Base-by-base conservation (phyloP, 306 rosid genomes). In the Inga leiocalycina region DNA sequence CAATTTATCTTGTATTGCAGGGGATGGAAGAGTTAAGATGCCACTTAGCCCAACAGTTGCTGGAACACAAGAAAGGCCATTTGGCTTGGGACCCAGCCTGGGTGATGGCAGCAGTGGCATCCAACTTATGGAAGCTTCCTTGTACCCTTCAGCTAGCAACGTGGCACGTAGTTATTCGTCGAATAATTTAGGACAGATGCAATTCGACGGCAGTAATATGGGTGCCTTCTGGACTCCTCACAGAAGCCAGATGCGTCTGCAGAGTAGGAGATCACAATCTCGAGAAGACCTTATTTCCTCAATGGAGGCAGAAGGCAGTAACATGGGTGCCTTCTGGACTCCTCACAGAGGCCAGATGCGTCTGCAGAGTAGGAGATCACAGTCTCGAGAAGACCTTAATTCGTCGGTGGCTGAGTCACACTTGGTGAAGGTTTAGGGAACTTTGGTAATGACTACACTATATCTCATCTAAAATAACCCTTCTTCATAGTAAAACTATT, bases 241-340 rank as follows among this genome's bases (percentile, higher is more conserved):
- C 84, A 80, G 97, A 87, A 75, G 93, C 87, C 93, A 96, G 94
- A 96, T 91, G 98, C 94, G 67, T 45, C 94, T 96, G 84, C 98
- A 92, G 87, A 96, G 99, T 84, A 84, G 99, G 86, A 91, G 98
- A 80, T 96, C 99, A 0, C 99, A 96, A 81, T 96, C 99, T 81
- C 94, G 98, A 49, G 98, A 96, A 91, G 99, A 96, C 79, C 94
- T 94, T 20, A 92, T 72, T 86, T 87, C 97, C 39, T 89, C 99
- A 5, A 59, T 91, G 77, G 91, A 95, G 83, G 85, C 32, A 59
- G 97, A 93, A 81, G 82, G 82, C 71, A 76, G 88, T 69, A 81
- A 74, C 81, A 86, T 85, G 84, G 94, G 91, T 44, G 75, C 94
- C 74, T 92, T 93, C 88, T 87, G 97, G 98, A 57, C 94, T 22